These are phyloP conservation scores for Cutaneotrichosporon cyanovorans DNA, from an alignment of 1,284 basidiomycete genomes.

Conservation along the genomic window DNA sequence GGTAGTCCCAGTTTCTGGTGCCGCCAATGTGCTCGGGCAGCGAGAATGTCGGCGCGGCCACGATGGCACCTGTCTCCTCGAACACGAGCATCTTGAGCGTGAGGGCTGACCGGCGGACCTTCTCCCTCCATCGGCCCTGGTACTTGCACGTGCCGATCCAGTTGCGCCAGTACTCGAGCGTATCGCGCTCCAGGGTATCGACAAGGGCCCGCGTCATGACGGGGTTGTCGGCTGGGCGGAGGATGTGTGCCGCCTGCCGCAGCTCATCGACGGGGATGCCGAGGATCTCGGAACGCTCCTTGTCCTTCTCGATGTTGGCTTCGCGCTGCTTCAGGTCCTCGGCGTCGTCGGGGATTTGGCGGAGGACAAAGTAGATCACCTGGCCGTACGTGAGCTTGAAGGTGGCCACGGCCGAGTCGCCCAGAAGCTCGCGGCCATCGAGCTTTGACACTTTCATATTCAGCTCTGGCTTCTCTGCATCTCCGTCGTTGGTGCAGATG, in stretches of 20 bases:
- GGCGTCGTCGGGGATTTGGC: slow-evolving; percentile 48
- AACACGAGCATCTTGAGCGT: slow-evolving; percentile 51
- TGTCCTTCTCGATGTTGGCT: not conserved
- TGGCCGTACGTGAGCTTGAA: slow-evolving; percentile 72
- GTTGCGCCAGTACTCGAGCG: slow-evolving; percentile 72
- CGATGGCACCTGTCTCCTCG: slow-evolving; percentile 59
- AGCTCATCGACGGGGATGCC: slow-evolving; percentile 53
- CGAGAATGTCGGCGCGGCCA: slow-evolving; percentile 87
- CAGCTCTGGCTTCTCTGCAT: slow-evolving; percentile 52
- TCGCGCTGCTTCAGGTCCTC: slow-evolving; percentile 13
- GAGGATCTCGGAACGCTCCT: slow-evolving; percentile 24
- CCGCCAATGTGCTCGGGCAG: slow-evolving; percentile 85
- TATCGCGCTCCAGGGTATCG: slow-evolving; percentile 46
- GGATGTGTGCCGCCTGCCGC: slow-evolving; percentile 50
- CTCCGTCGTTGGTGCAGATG: slow-evolving; percentile 46
- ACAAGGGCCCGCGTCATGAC: slow-evolving; percentile 50
- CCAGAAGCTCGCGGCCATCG: slow-evolving; percentile 31
- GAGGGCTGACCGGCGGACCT: slow-evolving; percentile 77
- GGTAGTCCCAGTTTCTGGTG: slow-evolving; percentile 65
- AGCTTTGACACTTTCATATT: slow-evolving; percentile 49
- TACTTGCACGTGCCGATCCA: slow-evolving; percentile 70
- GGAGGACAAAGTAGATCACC: slow-evolving; percentile 71
- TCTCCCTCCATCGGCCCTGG: slow-evolving; percentile 86
- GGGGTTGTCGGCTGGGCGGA: slow-evolving; percentile 55
- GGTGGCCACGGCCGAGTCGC: slow-evolving; percentile 30